Evolutionary conservation across 106 monocot species (phyloP).

Genomic region (Platanthera zijinensis): DNA sequence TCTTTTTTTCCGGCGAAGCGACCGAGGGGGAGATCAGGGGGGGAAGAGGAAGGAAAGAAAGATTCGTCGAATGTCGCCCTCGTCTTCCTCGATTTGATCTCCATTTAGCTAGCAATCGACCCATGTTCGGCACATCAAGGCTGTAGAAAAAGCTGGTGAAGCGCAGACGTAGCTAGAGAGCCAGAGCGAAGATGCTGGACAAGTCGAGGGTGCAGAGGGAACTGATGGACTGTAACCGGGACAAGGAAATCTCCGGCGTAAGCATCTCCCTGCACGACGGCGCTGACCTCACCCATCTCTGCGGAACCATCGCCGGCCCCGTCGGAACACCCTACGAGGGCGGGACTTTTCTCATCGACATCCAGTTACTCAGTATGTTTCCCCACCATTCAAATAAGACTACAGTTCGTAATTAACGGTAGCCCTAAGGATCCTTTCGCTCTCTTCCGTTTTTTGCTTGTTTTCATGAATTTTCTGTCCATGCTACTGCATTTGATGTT

Average conservation of each 20-base stretch:
- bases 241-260: conserved; percentile 68
- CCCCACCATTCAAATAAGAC: background rate
- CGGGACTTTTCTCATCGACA: conserved; percentile 83
- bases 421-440: background rate
- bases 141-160: conserved; percentile 87
- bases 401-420: background rate
- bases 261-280: conserved; percentile 43
- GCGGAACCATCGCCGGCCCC: conserved; percentile 81
- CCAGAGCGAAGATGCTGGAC: conserved; percentile 57
- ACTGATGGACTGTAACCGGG: conserved; percentile 70
- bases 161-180: conserved; percentile 26
- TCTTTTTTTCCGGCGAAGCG: background rate
- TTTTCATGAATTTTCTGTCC: background rate
- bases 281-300: conserved; percentile 56
- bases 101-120: background rate
- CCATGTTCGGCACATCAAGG: conserved; percentile 79
- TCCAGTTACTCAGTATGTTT: conserved; percentile 51
- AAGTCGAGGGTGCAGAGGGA: conserved; percentile 89
- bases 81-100: background rate
- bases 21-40: background rate
- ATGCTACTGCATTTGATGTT: background rate
- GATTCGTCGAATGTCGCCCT: background rate
- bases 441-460: background rate
- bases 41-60: background rate
- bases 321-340: conserved; percentile 86